Conservation (phyloP, 208 protist genomes). For the Trypanosoma caninum region DNA sequence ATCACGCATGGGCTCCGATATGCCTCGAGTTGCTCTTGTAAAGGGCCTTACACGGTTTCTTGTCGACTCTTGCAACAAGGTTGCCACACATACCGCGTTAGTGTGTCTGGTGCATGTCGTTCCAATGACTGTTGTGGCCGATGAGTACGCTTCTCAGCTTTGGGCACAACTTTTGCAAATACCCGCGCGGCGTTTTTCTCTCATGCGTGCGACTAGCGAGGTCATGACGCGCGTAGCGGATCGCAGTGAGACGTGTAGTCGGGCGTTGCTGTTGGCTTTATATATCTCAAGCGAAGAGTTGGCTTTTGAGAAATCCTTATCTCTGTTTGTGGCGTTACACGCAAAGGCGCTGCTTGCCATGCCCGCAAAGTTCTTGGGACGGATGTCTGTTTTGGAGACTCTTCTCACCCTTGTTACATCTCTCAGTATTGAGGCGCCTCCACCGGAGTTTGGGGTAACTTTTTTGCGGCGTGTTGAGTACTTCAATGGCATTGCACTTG, state of each 20-base stretch:
- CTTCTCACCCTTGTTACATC: conserved; percentile 13
- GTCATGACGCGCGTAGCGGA: conserved; percentile 31
- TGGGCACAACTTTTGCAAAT: conserved; percentile 40
- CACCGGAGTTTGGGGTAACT: conserved; percentile 23
- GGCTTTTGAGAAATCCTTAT: neutral
- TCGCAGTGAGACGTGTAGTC: conserved; percentile 8
- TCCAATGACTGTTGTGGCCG: conserved; percentile 38
- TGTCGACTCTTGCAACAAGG: conserved; percentile 31
- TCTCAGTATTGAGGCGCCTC: conserved; percentile 33
- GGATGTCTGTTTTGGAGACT: conserved; percentile 6
- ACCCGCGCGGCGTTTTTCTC: conserved; percentile 31
- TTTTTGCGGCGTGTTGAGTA: conserved; percentile 53
- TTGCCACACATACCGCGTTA: conserved; percentile 52
- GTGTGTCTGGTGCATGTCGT: conserved; percentile 40
- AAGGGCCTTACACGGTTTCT: conserved; percentile 44
- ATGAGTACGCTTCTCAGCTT: conserved; percentile 40
- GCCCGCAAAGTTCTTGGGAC: conserved; percentile 2
- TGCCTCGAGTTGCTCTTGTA: conserved; percentile 42
- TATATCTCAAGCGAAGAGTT: conserved; percentile 7
- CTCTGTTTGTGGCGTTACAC: conserved; percentile 11
- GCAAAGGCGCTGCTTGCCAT: conserved; percentile 26
- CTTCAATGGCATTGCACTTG: conserved; percentile 49
- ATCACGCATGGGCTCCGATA: conserved; percentile 42
- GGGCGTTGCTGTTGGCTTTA: conserved; percentile 9
- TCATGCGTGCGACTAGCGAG: conserved; percentile 23